phyloP scores from a whole-genome alignment of 2,329 filamentous ascomycete genomes.

The Lasiodiplodia gonubiensis region DNA sequence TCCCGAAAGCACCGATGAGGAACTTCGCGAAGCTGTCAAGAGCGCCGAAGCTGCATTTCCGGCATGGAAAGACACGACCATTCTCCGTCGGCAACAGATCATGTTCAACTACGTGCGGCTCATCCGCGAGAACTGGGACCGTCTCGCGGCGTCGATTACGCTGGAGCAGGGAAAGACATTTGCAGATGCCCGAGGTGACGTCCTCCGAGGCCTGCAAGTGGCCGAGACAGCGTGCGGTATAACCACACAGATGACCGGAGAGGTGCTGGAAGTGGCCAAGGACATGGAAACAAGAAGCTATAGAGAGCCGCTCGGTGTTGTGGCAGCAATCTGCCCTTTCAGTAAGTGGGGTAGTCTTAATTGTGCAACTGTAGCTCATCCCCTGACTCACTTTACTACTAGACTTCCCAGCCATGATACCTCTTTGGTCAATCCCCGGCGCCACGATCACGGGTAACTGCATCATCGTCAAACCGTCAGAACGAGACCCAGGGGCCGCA shows the following conservation, averaged over 20 bases:
- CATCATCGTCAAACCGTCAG: constrained; percentile 81
- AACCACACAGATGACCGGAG: constrained; percentile 80
- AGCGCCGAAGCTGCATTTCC: constrained; percentile 79
- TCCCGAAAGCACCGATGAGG: constrained; percentile 80
- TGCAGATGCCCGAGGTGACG: constrained; percentile 80
- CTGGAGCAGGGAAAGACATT: constrained; percentile 90
- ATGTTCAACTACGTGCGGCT: constrained; percentile 85
- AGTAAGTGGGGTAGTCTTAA: constrained; percentile 65
- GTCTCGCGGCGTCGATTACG: constrained; percentile 84
- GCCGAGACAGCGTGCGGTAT: constrained; percentile 83
- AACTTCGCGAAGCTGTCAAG: constrained; percentile 75
- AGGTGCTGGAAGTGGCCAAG: constrained; percentile 83
- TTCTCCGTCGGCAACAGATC: constrained; percentile 78
- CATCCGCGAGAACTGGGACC: constrained; percentile 84
- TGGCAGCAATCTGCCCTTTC: constrained; percentile 85
- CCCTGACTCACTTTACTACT: background rate
- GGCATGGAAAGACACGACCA: constrained; percentile 72
- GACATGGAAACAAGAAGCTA: constrained; percentile 90
- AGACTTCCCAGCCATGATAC: constrained; percentile 93
- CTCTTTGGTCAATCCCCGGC: constrained; percentile 86
- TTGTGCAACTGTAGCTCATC: background rate
- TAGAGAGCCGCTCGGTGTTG: constrained; percentile 79
- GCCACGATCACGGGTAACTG: constrained; percentile 85
- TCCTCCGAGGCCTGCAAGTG: constrained; percentile 81
- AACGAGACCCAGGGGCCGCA: constrained; percentile 80